Base-by-base conservation (phyloP, 2,329 filamentous ascomycete species). In the Colletotrichum noveboracense region DNA sequence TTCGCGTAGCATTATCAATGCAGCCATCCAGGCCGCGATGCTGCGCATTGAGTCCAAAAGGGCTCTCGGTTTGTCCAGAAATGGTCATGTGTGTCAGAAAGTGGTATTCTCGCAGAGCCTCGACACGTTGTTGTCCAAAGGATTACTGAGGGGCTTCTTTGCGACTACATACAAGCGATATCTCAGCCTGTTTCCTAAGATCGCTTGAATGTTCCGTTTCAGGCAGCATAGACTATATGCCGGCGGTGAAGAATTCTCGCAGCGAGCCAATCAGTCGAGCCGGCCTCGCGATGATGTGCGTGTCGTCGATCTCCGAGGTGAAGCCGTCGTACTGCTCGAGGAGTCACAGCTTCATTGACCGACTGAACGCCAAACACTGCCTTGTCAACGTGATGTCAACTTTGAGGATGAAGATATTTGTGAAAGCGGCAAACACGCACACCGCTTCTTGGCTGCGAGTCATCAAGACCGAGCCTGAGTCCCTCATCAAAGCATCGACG, bases 1-100 rank as follows among this genome's bases (percentile, higher is more conserved):
- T 55, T 65, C n/a, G 16, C 38, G 66, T 67, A 62, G 71, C 30
- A 55, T 52, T 43, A 58, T 75, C 61, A 71, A 72, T 74, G 74
- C 70, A 76, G 56, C 64, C 70, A 58, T 62, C 74, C 74, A 62
- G 64, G 48, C 16, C 24, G 62, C 26, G 64, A 76, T 76, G 56
- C 60, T 56, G 74, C 71, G 34, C 52, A 24, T 32, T 38, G 30
- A 26, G 30, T 21, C 34, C 6, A 18, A 61, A 58, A 9, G 18
- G 10, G 30, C 69, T 14, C 32, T 9, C 18, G 12, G 13, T 16
- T 7, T 21, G 32, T 24, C 32, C 16, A n/a, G 34, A 61, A n/a
- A 7, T 18, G 65, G 34, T 9, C 32, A 61, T 26, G 9, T 26
- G 28, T 36, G 30, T 18, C 18, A 18, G 24, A 7, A 16, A 18